Evolutionary conservation across 192 early-diverging fungal genomes (phyloP).

Genomic region (Umbelopsis ramanniana): DNA sequence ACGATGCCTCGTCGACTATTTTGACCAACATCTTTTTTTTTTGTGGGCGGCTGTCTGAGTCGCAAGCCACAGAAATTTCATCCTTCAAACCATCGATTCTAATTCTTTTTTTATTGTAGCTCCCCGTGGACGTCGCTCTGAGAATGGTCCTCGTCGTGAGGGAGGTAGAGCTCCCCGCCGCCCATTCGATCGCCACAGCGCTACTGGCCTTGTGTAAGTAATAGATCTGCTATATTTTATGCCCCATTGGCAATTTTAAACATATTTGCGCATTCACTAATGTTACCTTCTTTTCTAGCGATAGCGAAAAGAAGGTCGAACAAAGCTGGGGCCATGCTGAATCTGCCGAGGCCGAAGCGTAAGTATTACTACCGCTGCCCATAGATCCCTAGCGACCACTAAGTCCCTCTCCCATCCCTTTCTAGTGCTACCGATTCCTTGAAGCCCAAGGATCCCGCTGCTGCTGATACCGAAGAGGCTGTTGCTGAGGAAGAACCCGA

Average conservation of each 20-base stretch:
- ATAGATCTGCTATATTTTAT: too few relatives aligned
- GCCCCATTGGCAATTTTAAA: too few relatives aligned
- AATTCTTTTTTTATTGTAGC: not conserved
- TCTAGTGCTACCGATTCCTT: slow-evolving; percentile 23
- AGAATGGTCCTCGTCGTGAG: slow-evolving; percentile 50
- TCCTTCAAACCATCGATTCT: not conserved
- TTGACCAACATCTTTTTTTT: not conserved
- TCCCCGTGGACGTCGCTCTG: slow-evolving; percentile 38
- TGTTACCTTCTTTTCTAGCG: slow-evolving; percentile 51
- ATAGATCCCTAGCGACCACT: not conserved
- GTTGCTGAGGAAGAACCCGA: slow-evolving; percentile 72
- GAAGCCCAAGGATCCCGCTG: slow-evolving; percentile 38
- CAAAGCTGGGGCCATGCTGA: slow-evolving; percentile 80
- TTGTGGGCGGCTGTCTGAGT: not conserved
- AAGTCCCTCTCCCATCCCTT: not conserved
- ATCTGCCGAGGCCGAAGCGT: slow-evolving; percentile 60
- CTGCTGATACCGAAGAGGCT: slow-evolving; percentile 44
- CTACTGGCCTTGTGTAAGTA: slow-evolving; percentile 65
- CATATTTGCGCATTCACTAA: too few relatives aligned
- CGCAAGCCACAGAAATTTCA: slow-evolving; percentile 17
- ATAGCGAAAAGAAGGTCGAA: slow-evolving; percentile 92
- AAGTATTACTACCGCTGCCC: slow-evolving; percentile 20
- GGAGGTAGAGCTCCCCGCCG: slow-evolving; percentile 48
- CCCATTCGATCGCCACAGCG: slow-evolving; percentile 87
- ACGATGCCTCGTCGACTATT: not conserved